phyloP scores from a whole-genome alignment of 148 eudicot genomes.

The Nepenthes gracilis region DNA sequence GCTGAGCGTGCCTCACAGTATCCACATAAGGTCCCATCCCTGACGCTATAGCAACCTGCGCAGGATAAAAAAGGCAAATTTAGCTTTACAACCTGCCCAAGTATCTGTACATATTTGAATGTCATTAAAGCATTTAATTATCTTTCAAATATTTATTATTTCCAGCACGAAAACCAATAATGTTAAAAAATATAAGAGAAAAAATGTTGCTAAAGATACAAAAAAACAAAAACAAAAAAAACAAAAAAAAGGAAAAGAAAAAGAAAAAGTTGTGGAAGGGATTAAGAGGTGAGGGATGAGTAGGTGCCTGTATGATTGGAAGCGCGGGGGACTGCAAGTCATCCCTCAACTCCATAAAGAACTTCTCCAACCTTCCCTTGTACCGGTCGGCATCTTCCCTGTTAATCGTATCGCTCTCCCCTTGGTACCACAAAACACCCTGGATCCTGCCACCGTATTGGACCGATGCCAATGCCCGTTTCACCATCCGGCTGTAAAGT shows the following conservation, averaged over 20 bases:
- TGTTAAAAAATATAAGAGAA: too few relatives aligned
- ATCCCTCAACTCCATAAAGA: conserved; percentile 32
- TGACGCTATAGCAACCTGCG: conserved; percentile 55
- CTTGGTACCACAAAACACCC: conserved; percentile 2
- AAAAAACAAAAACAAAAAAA: too few relatives aligned
- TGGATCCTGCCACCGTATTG: background rate
- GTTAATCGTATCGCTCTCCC: conserved; percentile 37
- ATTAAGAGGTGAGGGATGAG: too few relatives aligned
- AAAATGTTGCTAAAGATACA: too few relatives aligned
- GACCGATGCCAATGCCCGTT: conserved; percentile 25
- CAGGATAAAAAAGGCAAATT: too few relatives aligned
- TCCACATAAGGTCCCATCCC: conserved; percentile 39
- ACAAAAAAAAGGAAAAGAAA: background rate
- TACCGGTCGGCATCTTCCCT: conserved; percentile 32
- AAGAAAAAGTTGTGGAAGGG: background rate
- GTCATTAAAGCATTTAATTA: too few relatives aligned
- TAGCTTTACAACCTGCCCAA: too few relatives aligned
- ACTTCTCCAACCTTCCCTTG: conserved; percentile 33
- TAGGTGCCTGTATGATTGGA: conserved; percentile 38
- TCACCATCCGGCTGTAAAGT: conserved; percentile 31
- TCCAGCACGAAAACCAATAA: too few relatives aligned
- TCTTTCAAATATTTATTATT: too few relatives aligned
- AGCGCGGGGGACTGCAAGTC: conserved; percentile 37
- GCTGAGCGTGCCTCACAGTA: conserved; percentile 43
- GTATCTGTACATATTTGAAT: too few relatives aligned